Base-by-base conservation (phyloP, 805 yeast species). In the Maudiozyma bulderi region DNA sequence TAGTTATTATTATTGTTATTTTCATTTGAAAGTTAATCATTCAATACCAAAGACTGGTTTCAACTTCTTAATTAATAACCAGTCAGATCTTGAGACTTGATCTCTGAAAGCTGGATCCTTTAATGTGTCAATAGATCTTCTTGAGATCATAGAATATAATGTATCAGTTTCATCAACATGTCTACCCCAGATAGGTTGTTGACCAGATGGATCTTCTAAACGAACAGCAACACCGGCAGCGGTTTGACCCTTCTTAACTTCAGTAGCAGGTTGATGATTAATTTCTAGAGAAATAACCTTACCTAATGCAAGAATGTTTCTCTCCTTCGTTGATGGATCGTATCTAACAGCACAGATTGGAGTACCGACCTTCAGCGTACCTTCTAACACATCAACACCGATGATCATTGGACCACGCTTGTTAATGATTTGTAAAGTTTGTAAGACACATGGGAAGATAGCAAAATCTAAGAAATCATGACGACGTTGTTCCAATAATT, bases 211-310 rank as follows among this genome's bases (percentile, higher is more conserved):
- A 60, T 87, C 84, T 50, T 93, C 99, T 62, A 93, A 76, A 75
- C 99, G 82, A 85, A 93, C 86, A 54, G 99, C 99, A 54, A 91
- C 98, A 79, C 99, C 99, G 30, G 96, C 97, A 58, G 85, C 79
- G 10, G 98, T 87, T 70, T 86, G 95, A 43, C 97, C 96, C 77
- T 87, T 93, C 73, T 88, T 86, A 44, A 90, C 95, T 32, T 73
- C 68, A 49, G 79, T 86, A 31, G 74, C 76, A 35, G 96, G 72
- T 69, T 86, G 86, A 73, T 93, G 99, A 71, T 91, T 95, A 47
- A 93, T 96, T 73, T 93, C 98, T 67, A 93, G 74, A n/a, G 96
- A 86, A 15, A 74, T 81, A 48, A 93, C 97, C 61, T 79, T 84
- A 70, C 99, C 99, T 50, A 93, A 73, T 10, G 73, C 64, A 51